Conservation (phyloP, 129 eudicot species). For the Lonicera japonica region DNA sequence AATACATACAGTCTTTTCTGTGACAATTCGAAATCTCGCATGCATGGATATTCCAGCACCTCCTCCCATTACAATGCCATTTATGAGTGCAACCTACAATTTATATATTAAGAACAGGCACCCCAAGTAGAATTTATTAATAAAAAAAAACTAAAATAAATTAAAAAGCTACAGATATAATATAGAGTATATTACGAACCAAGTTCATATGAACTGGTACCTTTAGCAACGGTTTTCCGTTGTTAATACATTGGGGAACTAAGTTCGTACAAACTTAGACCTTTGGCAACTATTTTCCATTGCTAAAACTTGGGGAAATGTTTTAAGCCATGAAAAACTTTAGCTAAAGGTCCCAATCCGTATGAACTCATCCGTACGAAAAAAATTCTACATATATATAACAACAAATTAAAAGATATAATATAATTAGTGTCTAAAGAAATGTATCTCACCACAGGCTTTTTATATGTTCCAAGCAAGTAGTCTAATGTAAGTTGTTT, state of each 20-base stretch:
- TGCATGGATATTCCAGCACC: conserved; percentile 55
- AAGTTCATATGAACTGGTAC: no score
- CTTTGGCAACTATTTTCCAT: no score
- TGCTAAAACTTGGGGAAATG: no score
- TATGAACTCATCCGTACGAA: no score
- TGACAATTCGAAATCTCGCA: conserved; percentile 37
- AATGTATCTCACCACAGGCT: conserved; percentile 23
- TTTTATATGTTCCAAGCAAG: conserved; percentile 38
- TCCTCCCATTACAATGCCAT: conserved; percentile 58
- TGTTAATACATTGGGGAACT: no score
- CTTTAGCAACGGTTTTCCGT: no score
- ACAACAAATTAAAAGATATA: background rate
- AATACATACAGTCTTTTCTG: conserved; percentile 39
- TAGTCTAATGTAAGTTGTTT: conserved; percentile 36
- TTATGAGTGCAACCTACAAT: conserved; percentile 24
- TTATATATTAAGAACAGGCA: background rate
- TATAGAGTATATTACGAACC: no score
- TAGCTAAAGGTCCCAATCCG: no score
- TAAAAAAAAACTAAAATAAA: background rate
- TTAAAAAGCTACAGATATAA: background rate
- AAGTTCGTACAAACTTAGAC: no score
- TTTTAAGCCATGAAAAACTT: no score
- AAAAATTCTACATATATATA: no score
- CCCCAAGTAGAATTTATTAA: background rate
- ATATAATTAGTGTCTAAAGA: background rate